Evolutionary conservation across 2,329 filamentous ascomycete genomes (phyloP), one percentile per base, ranked within the genome.

Genomic region (Aspergillus pseudoviridinutans): DNA sequence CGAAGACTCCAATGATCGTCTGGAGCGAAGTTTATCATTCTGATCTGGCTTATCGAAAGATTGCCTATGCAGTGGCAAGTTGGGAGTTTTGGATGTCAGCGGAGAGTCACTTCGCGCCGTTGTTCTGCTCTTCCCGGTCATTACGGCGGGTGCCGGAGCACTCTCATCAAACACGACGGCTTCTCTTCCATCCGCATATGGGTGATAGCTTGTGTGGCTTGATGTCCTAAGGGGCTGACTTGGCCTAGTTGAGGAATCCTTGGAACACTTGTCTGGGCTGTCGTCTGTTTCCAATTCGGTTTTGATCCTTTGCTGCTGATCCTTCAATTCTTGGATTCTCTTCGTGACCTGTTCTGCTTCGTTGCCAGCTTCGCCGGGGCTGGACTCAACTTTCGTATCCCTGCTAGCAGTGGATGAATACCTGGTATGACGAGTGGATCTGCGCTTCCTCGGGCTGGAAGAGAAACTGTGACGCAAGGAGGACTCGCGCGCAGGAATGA

Each of bases 121-220:
- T 5, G 64, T 62, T 49, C 65, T 81, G 71, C 61, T 68, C 78
- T 82, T 68, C 17, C 85, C 81, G 60, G 88, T 88, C 17, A 86
- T 81, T 7, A 91, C 81, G 1, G 87, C 81, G 0, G 89, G 88
- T 20, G 85, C 88, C 1, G 89, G 88, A 0, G 89, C 89, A 14
- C 85, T 86, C 20, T 90, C 87, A 24, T 89, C 67, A 25, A 60
- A 58, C 10, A n/a, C 50, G 12, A 28, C 10, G 20, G 49, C 22
- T 22, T 55, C 58, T 47, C 58, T 60, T 17, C 47, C 27, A 44
- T 51, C 50, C 35, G 24, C 57, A 22, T 58, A 60, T 54, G 14
- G 44, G 27, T 38, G 57, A 24, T 44, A n/a, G 42, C 46, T 25
- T 29, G 55, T 28, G 49, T 65, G 59, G 47, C 61, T 65, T 28